phyloP scores from a whole-genome alignment of 75 land plant species.

The Picea sitchensis region DNA sequence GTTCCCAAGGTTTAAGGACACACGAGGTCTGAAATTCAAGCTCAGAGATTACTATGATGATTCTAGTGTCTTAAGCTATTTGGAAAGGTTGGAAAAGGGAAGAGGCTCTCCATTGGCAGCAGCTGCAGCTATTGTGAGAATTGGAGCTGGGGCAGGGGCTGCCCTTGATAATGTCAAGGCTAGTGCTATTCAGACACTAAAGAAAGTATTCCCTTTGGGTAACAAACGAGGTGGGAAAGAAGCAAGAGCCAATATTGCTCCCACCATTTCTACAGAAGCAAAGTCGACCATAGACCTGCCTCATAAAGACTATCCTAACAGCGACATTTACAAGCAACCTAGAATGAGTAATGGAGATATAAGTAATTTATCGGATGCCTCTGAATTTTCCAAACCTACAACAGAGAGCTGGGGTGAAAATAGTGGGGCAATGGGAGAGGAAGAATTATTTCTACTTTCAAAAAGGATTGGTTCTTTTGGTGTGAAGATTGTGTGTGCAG shows the following conservation, averaged over 20 bases:
- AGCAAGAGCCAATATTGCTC: not conserved
- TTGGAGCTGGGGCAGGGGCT: slow-evolving; percentile 83
- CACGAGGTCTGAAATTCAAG: slow-evolving; percentile 47
- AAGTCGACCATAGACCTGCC: not conserved
- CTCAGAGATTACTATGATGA: slow-evolving; percentile 95
- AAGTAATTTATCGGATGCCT: not conserved
- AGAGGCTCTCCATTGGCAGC: slow-evolving; percentile 78
- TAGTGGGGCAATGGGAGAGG: not conserved
- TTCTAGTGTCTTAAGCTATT: slow-evolving; percentile 67
- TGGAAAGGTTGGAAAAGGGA: slow-evolving; percentile 72
- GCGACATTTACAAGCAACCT: not conserved
- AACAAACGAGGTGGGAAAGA: slow-evolving; percentile 3
- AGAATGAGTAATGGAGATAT: not conserved
- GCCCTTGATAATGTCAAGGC: slow-evolving; percentile 74
- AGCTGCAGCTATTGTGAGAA: slow-evolving; percentile 80
- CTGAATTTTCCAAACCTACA: not conserved
- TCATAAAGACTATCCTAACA: not conserved
- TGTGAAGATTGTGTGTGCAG: slow-evolving; percentile 8
- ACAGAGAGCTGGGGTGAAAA: not conserved
- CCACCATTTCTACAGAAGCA: not conserved
- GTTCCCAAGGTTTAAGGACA: slow-evolving; percentile 82
- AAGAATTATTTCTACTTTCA: not conserved
- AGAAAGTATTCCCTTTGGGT: slow-evolving; percentile 72
- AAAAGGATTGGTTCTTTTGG: not conserved
- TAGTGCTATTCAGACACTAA: slow-evolving; percentile 64